Base-by-base conservation (phyloP, 148 eudicot species). In the Vaccinium darrowii region DNA sequence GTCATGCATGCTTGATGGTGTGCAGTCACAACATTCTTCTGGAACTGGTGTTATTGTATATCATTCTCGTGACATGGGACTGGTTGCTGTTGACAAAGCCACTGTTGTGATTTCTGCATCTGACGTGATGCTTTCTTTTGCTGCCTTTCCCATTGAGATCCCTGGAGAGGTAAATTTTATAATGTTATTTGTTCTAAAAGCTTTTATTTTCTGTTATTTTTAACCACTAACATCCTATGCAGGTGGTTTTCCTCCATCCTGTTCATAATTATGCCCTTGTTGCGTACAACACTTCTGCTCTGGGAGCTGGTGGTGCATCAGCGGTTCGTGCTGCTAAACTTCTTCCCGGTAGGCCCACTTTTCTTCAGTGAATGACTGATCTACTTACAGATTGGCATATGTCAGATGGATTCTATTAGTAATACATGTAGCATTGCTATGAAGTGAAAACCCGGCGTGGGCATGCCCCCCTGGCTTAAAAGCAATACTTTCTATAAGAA, bases 221-320 rank as follows among this genome's bases (percentile, higher is more conserved):
- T 60, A 71, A 60, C 49, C 62, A 81, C 57, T 83, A 65, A 43
- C 71, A 83, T 86, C 50, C 62, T 65, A 71, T 89, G 51, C 90
- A 97, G 99, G 98, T 95, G 52, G 98, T 93, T 83, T 97, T 97
- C 89, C 98, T 97, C 79, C 99, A 97, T 86, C 99, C 99, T 25
- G 93, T 94, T 78, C 98, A 97, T 83, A 97, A 97, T 87, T 97
- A 87, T 91, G 99, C 98, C 60, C 94, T 97, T 85, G 87, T 97
- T 91, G 98, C 98, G 43, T 97, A 97, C 89, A 90, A 95, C 57
- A 98, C 98, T 88, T 93, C 95, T 85, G 94, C 96, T 62, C 91
- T 97, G 80, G 99, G 99, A 73, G 83, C 93, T 83, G 90, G 87
- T 86, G 99, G 98, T 87, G 89, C 93, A 67, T 91, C 96, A n/a